Evolutionary conservation across 768 basidiomycete genomes (phyloP).

Genomic region (Trametes cubensis): DNA sequence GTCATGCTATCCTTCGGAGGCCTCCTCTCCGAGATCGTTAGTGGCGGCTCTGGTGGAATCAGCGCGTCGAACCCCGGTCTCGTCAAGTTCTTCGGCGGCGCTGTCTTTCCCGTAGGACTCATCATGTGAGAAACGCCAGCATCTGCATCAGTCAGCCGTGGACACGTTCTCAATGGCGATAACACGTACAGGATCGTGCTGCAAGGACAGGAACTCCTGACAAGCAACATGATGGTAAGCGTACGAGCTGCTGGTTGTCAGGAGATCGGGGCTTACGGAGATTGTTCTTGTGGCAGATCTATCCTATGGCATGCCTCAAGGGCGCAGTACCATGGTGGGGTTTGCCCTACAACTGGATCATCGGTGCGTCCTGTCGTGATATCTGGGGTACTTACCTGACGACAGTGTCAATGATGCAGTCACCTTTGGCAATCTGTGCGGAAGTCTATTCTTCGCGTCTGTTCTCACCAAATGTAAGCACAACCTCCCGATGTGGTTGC

Average conservation of each 20-base stretch:
- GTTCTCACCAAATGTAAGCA: constrained; percentile 65
- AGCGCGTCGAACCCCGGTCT: constrained; percentile 62
- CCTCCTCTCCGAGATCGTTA: constrained; percentile 59
- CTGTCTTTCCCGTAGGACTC: constrained; percentile 77
- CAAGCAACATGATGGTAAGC: constrained; percentile 75
- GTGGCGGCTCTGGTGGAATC: constrained; percentile 59
- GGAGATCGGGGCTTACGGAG: neutral
- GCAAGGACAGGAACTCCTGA: constrained; percentile 69
- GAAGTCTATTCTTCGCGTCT: constrained; percentile 70
- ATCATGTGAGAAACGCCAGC: constrained; percentile 55
- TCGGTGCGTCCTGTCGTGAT: constrained; percentile 45
- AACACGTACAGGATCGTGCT: constrained; percentile 60
- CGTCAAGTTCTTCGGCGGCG: constrained; percentile 64
- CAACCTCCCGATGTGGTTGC: neutral
- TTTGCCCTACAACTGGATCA: constrained; percentile 65
- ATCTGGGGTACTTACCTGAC: neutral
- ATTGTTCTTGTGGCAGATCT: constrained; percentile 44
- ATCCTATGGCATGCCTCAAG: constrained; percentile 69
- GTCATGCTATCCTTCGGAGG: constrained; percentile 78
- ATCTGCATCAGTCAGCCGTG: neutral
- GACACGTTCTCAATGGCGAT: neutral
- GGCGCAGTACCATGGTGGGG: constrained; percentile 71
- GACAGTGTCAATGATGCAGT: constrained; percentile 41
- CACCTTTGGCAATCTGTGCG: constrained; percentile 67
- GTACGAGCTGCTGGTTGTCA: no score